A percentile compares a stretch with the other conserved stretches of the same genome.
Evolutionary conservation across 345 rosid species (phyloP).

Genomic region (Lepidium aucheri): DNA sequence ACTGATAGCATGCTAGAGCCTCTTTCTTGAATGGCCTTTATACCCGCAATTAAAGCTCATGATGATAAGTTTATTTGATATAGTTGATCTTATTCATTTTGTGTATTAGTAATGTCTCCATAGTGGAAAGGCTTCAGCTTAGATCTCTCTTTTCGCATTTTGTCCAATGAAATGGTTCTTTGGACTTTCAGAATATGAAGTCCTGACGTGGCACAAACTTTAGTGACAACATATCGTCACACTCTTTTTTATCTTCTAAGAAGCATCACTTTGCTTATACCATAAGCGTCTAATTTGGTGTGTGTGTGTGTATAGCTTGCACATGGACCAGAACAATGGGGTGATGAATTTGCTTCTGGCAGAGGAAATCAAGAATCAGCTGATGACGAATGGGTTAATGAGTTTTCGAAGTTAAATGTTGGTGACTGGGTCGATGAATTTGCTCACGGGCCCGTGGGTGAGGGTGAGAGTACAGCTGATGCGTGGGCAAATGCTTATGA

Average conservation of each 20-base stretch:
- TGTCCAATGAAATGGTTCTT: background rate
- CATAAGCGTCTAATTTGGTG: conserved; percentile 15
- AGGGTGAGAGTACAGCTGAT: conserved; percentile 60
- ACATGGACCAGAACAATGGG: conserved; percentile 76
- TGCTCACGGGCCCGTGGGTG: conserved; percentile 66
- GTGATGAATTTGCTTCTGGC: conserved; percentile 65
- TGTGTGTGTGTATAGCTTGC: conserved; percentile 29
- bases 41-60: background rate
- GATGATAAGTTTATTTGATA: conserved; percentile 1
- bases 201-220: background rate
- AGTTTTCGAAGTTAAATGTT: conserved; percentile 88
- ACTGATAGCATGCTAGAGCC: background rate
- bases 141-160: background rate
- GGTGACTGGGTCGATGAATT: conserved; percentile 96
- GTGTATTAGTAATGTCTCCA: background rate
- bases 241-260: background rate
- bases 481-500: conserved; percentile 90
- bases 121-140: background rate
- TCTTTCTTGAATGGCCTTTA: background rate
- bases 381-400: conserved; percentile 91
- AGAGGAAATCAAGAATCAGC: conserved; percentile 42
- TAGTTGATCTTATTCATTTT: background rate
- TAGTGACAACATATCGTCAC: background rate
- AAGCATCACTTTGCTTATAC: conserved; percentile 12
- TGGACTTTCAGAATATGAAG: conserved; percentile 5